Evolutionary conservation across 768 basidiomycete species (phyloP), one percentile per base, ranked within the genome.

Genomic region (Coprinopsis strossmayeri): DNA sequence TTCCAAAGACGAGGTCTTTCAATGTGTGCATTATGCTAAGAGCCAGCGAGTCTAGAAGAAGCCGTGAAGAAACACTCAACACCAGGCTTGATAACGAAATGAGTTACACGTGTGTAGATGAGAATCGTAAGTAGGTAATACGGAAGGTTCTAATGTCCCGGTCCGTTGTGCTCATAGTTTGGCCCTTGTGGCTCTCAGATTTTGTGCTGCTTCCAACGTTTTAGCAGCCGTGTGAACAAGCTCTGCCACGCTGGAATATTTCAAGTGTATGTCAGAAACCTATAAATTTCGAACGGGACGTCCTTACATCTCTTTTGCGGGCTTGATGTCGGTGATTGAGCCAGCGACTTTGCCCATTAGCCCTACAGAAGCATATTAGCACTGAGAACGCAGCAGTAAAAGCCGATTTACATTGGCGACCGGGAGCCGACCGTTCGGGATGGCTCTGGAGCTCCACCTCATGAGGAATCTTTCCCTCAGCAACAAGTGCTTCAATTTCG

Each of bases 321-420:
- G 83, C 60, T 88, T 85, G 60, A 94, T 79, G 37, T 91, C 87
- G 2, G 77, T 71, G 52, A 89, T 83, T 20, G 82, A 74, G 20
- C 78, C 87, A 21, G 85, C 87, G 1, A 87, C 84, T 54, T 79
- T 82, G 17, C 87, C 87, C 84, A 87, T 88, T 18, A 88, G 61
- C 82, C 83, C 84, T 87, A 43, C 21, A 48, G 21, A 18, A 46
- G 4, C 17, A 2, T 30, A 54, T 47, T 20, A 46, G 35, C 42
- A 28, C 23, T 15, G 11, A 21, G n/a, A 34, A 10, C 20, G 42
- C 42, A 11, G 4, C 12, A 46, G 34, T 9, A 24, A 44, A 9
- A 3, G n/a, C 30, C 37, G 2, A 59, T 80, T 61, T 65, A 87
- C 85, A 87, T 60, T 68, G 67, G 30, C 73, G 67, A 28, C 83